These are phyloP conservation scores for Aspergillus intermedius DNA, from an alignment of 2,329 filamentous ascomycete genomes.

Conservation along the genomic window DNA sequence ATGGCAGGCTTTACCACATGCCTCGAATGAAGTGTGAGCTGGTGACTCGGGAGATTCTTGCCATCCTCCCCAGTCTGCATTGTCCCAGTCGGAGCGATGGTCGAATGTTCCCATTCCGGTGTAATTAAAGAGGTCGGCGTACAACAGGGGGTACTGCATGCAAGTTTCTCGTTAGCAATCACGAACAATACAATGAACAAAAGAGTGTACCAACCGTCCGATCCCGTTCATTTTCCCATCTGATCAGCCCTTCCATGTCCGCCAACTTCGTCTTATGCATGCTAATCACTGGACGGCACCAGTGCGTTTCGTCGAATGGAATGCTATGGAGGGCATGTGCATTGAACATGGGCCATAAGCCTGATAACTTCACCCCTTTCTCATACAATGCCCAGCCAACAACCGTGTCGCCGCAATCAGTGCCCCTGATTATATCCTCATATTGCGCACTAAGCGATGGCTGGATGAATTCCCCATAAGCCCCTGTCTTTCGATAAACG, in stretches of 20 bases:
- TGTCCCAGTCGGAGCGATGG: conserved; percentile 27
- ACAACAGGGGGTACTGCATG: conserved; percentile 14
- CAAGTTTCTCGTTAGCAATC: background rate
- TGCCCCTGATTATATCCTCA: conserved; percentile 37
- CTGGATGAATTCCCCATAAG: conserved; percentile 34
- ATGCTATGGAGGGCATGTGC: conserved; percentile 46
- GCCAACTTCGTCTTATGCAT: conserved; percentile 44
- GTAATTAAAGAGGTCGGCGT: conserved; percentile 27
- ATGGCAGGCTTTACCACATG: conserved; percentile 22
- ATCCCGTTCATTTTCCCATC: conserved; percentile 29
- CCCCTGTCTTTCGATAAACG: conserved; percentile 6
- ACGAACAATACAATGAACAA: background rate
- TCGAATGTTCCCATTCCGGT: conserved; percentile 15
- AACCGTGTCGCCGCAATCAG: conserved; percentile 51
- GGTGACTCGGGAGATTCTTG: conserved; percentile 20
- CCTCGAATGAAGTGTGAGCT: conserved; percentile 23
- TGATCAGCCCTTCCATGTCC: conserved; percentile 47
- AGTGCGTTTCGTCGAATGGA: conserved; percentile 41
- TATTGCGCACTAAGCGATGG: conserved; percentile 7
- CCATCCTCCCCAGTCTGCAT: conserved; percentile 27
- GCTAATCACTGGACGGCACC: conserved; percentile 47
- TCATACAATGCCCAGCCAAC: conserved; percentile 44
- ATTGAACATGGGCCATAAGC: conserved; percentile 45
- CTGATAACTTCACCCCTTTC: conserved; percentile 41
- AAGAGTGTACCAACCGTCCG: conserved; percentile 14